Conservation (phyloP, 2,329 filamentous ascomycete species). For the Cordyceps tenuipes region DNA sequence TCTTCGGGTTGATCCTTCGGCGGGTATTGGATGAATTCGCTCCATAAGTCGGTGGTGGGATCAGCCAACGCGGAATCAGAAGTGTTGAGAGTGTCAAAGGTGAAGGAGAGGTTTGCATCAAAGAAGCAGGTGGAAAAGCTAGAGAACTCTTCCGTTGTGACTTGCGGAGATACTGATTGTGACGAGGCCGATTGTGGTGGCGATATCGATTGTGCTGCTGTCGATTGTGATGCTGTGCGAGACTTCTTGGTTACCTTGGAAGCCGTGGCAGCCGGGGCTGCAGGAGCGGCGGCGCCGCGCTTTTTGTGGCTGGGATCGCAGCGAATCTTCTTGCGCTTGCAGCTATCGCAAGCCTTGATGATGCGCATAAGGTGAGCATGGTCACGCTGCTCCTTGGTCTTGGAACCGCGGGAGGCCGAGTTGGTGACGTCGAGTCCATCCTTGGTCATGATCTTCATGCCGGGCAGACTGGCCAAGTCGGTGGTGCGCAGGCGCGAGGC, state of each 20-base stretch:
- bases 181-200: neutral
- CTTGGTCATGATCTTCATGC: constrained; percentile 60
- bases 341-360: constrained; percentile 58
- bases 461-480: constrained; percentile 48
- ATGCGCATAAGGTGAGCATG: constrained; percentile 59
- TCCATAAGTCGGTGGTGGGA: constrained; percentile 27
- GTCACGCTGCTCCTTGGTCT: constrained; percentile 60
- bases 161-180: constrained; percentile 4
- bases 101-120: constrained; percentile 14
- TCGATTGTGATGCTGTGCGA: neutral
- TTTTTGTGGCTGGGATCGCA: constrained; percentile 54
- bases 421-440: constrained; percentile 56
- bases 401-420: constrained; percentile 52
- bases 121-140: constrained; percentile 11
- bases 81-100: constrained; percentile 8
- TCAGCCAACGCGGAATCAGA: constrained; percentile 14
- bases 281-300: constrained; percentile 27
- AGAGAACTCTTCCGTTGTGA: neutral
- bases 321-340: constrained; percentile 54
- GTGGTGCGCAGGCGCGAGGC: constrained; percentile 22
- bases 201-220: constrained; percentile 15
- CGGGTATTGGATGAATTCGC: constrained; percentile 39
- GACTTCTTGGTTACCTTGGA: constrained; percentile 8
- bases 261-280: constrained; percentile 1
- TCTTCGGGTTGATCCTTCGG: constrained; percentile 26